phyloP scores from a whole-genome alignment of 345 rosid genomes.

The Angophora floribunda region DNA sequence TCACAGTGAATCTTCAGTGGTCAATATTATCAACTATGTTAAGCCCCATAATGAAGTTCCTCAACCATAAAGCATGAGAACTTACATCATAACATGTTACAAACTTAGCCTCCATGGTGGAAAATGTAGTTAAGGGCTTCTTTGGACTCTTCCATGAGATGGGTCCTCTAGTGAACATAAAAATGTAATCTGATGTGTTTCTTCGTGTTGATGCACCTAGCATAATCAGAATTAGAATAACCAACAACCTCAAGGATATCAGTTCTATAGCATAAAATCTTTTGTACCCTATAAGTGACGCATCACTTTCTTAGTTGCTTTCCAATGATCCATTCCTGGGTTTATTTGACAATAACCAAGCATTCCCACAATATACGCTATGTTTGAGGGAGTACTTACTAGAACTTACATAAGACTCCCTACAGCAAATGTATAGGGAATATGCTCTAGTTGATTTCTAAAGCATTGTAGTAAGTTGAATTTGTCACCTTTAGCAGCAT shows the following conservation, averaged over 20 bases:
- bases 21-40: background rate
- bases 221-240: background rate
- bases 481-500: too few species aligned
- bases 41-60: background rate
- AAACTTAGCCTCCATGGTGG: background rate
- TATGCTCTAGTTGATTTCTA: too few species aligned
- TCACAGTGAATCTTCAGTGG: background rate
- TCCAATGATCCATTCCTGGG: background rate
- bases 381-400: background rate
- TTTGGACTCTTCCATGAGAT: background rate
- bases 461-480: too few species aligned
- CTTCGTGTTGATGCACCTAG: background rate
- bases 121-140: background rate
- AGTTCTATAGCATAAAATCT: background rate
- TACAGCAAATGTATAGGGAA: too few species aligned
- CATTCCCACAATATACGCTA: background rate
- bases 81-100: background rate
- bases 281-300: background rate
- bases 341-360: background rate
- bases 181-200: background rate
- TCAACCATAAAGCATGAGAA: background rate
- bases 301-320: background rate
- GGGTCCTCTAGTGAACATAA: too few species aligned
- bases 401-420: too few species aligned
- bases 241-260: background rate